Conservation (phyloP, 345 rosid species). For the Balakata baccata region DNA sequence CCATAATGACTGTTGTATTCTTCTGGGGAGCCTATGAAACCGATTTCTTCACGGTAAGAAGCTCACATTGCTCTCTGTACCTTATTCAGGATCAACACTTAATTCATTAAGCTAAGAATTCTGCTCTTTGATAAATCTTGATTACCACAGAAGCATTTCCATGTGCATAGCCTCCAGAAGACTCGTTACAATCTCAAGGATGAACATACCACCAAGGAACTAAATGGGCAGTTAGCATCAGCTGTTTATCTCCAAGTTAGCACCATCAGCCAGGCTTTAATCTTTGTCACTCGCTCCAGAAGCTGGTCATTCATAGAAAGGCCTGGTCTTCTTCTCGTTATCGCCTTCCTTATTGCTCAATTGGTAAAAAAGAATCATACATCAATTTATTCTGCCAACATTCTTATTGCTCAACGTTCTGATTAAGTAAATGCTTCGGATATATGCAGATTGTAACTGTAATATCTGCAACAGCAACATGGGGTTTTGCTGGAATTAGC, state of each 20-base stretch:
- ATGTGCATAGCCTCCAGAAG: constrained; percentile 33
- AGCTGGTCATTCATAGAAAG: constrained; percentile 62
- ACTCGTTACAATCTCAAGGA: constrained; percentile 18
- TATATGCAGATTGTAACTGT: constrained; percentile 56
- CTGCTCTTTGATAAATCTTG: neutral
- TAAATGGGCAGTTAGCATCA: constrained; percentile 47
- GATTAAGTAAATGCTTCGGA: neutral
- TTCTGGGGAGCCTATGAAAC: constrained; percentile 65
- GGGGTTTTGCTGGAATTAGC: constrained; percentile 60
- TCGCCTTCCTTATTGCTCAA: constrained; percentile 68
- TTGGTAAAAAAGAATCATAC: constrained; percentile 30
- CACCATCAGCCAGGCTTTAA: constrained; percentile 84
- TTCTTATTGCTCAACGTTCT: neutral
- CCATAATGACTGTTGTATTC: constrained; percentile 64
- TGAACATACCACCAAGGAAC: constrained; percentile 1
- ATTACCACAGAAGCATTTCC: constrained; percentile 42
- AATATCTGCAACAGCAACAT: constrained; percentile 53
- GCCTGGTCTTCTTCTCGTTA: constrained; percentile 62
- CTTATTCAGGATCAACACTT: neutral
- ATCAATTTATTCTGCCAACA: neutral
- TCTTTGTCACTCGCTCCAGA: constrained; percentile 65
- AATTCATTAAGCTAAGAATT: neutral
- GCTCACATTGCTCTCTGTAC: neutral
- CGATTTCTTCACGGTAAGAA: constrained; percentile 56
- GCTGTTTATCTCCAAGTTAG: constrained; percentile 75